Evolutionary conservation across 495 filamentous ascomycete genomes (phyloP), one percentile per base, ranked within the genome.

Genomic region (Podospora tetraspora): DNA sequence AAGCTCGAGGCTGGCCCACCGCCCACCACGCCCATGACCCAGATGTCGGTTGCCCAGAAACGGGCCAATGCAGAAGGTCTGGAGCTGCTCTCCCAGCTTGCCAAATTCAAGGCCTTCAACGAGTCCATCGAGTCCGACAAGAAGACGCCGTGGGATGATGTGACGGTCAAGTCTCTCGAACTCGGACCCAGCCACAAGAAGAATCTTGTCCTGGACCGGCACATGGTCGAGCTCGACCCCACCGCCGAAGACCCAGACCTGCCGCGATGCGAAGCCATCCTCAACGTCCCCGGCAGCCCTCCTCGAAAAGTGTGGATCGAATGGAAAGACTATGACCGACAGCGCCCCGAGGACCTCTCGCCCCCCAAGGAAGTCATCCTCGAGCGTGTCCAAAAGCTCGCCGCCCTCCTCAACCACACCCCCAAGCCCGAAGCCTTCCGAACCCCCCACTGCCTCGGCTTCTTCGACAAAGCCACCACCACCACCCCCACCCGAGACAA

Each of bases 61-160:
- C 74, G 71, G 6, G 72, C 74, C 61, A 79, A 77, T 57, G 76
- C 74, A 23, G 71, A 74, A 57, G 74, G 75, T 1, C 73, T 78
- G 19, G 72, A 80, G 66, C 70, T 79, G 3, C 62, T 83, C 30
- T 76, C 79, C 5, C 74, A 80, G 66, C 72, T 83, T 19, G 80
- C 80, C 69, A 79, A 79, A 69, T 83, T 83, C 77, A 83, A 83
- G 72, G 80, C 80, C 13, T 83, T 83, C 69, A 83, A 81, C 66
- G 74, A 80, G 70, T 76, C 78, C 22, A 77, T 83, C 60, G 79
- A 82, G 37, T 70, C 73, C 10, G 67, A 72, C 61, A 74, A 63
- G 57, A 74, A 70, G 43, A 65, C 66, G 11, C 69, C 74, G 7
- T 74, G 66, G 69, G 77, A 79, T 56, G 71, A 75, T 27, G 75